Base-by-base conservation (phyloP, 768 basidiomycete genomes). In the Phanerodontia chrysosporium region DNA sequence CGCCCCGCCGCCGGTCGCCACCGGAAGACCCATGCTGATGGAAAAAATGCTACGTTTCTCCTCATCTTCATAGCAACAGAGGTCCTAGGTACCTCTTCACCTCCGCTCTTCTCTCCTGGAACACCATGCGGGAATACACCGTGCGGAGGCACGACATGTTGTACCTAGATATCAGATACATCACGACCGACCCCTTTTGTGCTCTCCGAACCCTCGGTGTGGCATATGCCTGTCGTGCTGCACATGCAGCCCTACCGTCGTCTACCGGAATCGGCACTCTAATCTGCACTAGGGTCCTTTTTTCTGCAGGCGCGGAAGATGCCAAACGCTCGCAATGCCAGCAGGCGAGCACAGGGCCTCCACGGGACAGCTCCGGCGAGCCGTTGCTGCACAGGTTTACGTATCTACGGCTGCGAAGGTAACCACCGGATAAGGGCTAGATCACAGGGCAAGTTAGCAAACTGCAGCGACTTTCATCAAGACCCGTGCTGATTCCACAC, bases 51-150 rank as follows among this genome's bases (percentile, higher is more conserved):
- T 22, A n/a, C 25, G 25, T 21, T 53, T 21, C 25, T 35, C 52
- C 27, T 14, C 52, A 53, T 53, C 25, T 32, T 21, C 60, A 61
- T 61, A 58, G 60, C 60, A 61, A 61, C 60, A 61, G 60, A 61
- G 60, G 60, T 61, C 18, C 56, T 42, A 56, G 45, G 36, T 24
- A 29, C 44, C 28, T 9, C 9, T 10, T 9, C 28, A 13, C 44
- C 30, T 25, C 21, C 27, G n/a, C 21, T 16, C 42, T 42, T 30
- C 36, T n/a, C 14, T 13, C 22, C 32, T 32, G 18, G 22, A 28
- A 53, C n/a, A 16, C 18, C 51, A 16, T 53, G 52, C 9, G 25
- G 21, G n/a, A 18, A 53, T 13, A 39, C 35, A 35, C 18, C 39
- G 32, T 24, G 1, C 52, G 29, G 27, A n/a, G 51, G 32, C 18